Percentiles rank a stretch among this genome's conserved stretches.
phyloP scores from a whole-genome alignment of 2,329 filamentous ascomycete genomes.

The Rachicladosporium sp. region DNA sequence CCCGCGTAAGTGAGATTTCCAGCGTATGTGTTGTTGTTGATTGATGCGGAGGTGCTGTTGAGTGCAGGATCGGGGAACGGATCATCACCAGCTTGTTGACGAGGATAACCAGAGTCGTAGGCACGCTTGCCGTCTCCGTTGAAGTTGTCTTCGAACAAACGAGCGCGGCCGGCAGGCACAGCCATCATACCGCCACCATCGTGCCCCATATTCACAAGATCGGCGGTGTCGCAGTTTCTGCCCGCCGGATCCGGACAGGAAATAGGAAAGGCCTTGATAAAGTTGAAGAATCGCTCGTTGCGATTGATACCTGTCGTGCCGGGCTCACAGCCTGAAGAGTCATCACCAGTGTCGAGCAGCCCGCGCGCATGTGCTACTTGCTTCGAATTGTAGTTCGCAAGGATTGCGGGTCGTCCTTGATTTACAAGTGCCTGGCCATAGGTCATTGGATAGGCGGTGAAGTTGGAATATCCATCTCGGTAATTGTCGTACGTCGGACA shows the following conservation, averaged over 20 bases:
- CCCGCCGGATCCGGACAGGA: conserved; percentile 13
- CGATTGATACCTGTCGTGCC: conserved; percentile 21
- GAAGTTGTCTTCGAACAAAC: conserved; percentile 25
- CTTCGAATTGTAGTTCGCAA: conserved; percentile 19
- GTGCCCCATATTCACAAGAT: conserved; percentile 20
- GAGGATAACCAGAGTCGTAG: conserved; percentile 23
- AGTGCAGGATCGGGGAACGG: conserved; percentile 3
- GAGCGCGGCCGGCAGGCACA: conserved; percentile 19
- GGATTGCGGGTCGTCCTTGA: conserved; percentile 16
- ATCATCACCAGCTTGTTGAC: conserved; percentile 19
- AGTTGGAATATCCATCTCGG: conserved; percentile 21
- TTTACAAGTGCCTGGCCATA: conserved; percentile 16
- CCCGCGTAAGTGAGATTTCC: conserved; percentile 23
- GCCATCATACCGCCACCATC: conserved; percentile 23
- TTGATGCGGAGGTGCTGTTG: not conserved
- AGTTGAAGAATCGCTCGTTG: conserved; percentile 27
- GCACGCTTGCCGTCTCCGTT: conserved; percentile 17
- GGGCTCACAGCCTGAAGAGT: conserved; percentile 19
- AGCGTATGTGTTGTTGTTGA: conserved; percentile 11
- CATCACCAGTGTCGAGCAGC: conserved; percentile 21
- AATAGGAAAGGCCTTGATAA: conserved; percentile 21
- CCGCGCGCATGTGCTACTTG: conserved; percentile 24
- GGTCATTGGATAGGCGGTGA: conserved; percentile 14
- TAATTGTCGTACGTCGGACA: conserved; percentile 23
- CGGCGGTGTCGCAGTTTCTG: conserved; percentile 20